Base-by-base conservation (phyloP, 257 asterid genomes). In the Salvia hispanica region DNA sequence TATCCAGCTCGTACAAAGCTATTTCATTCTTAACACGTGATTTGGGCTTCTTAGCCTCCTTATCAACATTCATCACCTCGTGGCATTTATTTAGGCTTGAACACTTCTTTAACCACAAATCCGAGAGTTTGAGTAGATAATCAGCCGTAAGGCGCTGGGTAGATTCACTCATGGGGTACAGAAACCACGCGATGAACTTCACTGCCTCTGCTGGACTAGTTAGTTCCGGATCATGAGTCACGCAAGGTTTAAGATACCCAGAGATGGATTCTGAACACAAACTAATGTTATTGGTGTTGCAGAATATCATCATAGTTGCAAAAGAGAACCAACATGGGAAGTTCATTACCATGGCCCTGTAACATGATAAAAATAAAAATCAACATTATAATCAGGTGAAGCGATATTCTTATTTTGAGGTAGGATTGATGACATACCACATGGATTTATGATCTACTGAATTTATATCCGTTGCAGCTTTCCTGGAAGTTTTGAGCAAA, bases 311-410 rank as follows among this genome's bases (percentile, higher is more conserved):
- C 76, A 81, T 56, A 39, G 87, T 79, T 74, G 94, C 88, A 69
- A 73, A 86, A 77, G 16, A 73, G 87, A 88, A 84, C 97, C 97
- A 88, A 77, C 65, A 54, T 14, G 95, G 95, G 71, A 90, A 90
- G 75, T 83, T 86, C 82, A 88, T 76, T 69, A 81, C 82, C 78
- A 70, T 69, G 62, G 90, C 75, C 97, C 95, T 88, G 84, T 64
- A 48, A 74, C 36, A 69, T 36, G 59, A 69, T 46, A 58, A 58
- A 43, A 52, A 60, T 36, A 31, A 70, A 67, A 65, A 58, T 65
- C 51, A 4, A 43, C 9, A 64, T 12, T 9, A 14, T 18, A 58
- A 18, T 9, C 80, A 71, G 76, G 40, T 42, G 63, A 74, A 70
- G 56, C 58, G 56, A 16, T 40, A 33, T 64, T 40, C 36, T 62